Evolutionary conservation across 2,329 filamentous ascomycete species (phyloP), one percentile per base, ranked within the genome.

Genomic region (Trichoderma hamatum): DNA sequence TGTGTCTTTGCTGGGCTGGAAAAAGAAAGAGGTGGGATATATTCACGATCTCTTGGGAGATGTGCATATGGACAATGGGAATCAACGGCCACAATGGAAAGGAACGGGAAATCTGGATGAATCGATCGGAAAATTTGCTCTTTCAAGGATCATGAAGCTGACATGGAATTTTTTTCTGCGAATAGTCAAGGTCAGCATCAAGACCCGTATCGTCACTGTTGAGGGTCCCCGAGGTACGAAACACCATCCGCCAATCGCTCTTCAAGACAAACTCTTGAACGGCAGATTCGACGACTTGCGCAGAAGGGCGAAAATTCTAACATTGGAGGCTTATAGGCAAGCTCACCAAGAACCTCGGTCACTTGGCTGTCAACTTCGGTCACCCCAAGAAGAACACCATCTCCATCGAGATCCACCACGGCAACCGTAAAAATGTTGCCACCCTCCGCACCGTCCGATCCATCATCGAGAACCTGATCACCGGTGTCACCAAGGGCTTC

Each of bases 381-480:
- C 88, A 91, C 83, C 92, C 93, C 80, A 88, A 90, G 87, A 91
- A 92, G 87, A 88, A 92, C 84, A 81, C 92, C 78, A 94, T 99
- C 88, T 91, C 92, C 81, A 97, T 99, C 81, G 94, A 97, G 87
- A 92, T 99, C 82, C 96, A 99, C 91, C 96, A 99, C 86, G 96
- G 96, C 83, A 89, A 88, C 81, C 93, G 96, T 86, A 99, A 99
- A 91, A 95, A 93, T 83, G 92, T 99, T 82, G 96, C 96, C 81
- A 93, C 95, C 77, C 94, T 99, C 84, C 94, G 96, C 80, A 99
- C 96, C 80, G 96, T 99, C 86, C 93, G 94, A 82, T 95, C 95
- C 75, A 85, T 98, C 85, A 97, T 99, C 89, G 93, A 96, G 90
- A 99, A 99, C 92, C 84, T 99, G 86, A 92, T 99, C 84, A 90